Evolutionary conservation across 331 rosid genomes (phyloP).

Genomic region (Cucumis variabilis): DNA sequence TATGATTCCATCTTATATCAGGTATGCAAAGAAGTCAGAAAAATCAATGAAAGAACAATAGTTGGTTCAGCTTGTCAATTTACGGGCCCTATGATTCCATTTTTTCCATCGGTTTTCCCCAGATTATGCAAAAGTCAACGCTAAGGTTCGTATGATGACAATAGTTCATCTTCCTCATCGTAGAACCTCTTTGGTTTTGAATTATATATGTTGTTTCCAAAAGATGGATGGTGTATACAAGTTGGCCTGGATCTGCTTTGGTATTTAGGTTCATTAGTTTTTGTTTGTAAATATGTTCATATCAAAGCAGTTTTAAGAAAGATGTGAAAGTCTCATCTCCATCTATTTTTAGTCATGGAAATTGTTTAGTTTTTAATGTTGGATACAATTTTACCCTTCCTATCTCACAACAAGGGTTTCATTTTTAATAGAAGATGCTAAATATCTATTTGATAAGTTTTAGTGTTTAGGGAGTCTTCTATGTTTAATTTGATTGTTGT

Average conservation of each 20-base stretch:
- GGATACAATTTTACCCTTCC: not conserved
- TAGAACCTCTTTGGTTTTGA: constrained; percentile 18
- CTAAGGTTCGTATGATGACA: constrained; percentile 58
- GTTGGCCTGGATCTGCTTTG: constrained; percentile 20
- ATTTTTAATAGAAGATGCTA: no score
- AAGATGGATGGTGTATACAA: constrained; percentile 9
- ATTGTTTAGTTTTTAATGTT: not conserved
- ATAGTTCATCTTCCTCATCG: constrained; percentile 40
- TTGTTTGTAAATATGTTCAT: constrained; percentile 21
- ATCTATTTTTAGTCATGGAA: not conserved
- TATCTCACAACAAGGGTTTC: no score
- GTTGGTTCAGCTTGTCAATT: constrained; percentile 64
- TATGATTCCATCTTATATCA: constrained; percentile 69
- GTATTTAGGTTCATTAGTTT: constrained; percentile 1
- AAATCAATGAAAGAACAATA: constrained; percentile 72
- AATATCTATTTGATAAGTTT: no score
- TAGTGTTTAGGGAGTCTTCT: no score
- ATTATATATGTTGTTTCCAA: not conserved
- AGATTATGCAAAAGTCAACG: constrained; percentile 49
- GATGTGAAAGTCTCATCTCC: not conserved
- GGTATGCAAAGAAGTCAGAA: constrained; percentile 89
- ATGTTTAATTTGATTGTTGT: no score
- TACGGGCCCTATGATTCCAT: constrained; percentile 47
- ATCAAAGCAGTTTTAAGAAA: not conserved
- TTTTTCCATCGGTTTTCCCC: constrained; percentile 48